phyloP scores from a whole-genome alignment of 1,139 yeast genomes.

The Yamadazyma spencermartinsiae region DNA sequence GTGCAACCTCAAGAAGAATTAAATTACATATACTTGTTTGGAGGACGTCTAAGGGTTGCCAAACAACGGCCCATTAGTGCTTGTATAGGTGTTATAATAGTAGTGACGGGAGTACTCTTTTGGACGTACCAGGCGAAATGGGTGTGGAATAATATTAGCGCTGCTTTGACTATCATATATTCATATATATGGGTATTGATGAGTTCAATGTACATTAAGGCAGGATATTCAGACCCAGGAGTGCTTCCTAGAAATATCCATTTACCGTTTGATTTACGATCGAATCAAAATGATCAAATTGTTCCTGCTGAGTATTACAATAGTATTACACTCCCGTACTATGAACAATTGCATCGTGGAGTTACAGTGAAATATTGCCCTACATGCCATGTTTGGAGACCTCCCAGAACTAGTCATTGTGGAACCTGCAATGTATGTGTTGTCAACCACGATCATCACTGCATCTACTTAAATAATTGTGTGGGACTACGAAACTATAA shows the following conservation, averaged over 20 bases:
- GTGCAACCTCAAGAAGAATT: conserved; percentile 29
- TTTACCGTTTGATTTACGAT: conserved; percentile 29
- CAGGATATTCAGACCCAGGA: conserved; percentile 71
- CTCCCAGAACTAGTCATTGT: conserved; percentile 48
- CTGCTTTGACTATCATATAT: conserved; percentile 58
- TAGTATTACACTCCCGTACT: conserved; percentile 54
- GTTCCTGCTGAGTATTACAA: conserved; percentile 66
- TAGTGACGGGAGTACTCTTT: conserved; percentile 52
- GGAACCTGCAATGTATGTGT: conserved; percentile 46
- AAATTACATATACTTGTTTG: conserved; percentile 51
- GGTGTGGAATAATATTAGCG: conserved; percentile 59
- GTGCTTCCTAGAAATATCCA: conserved; percentile 69
- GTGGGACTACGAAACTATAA: conserved; percentile 37
- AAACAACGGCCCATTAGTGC: conserved; percentile 37
- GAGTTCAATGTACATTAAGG: conserved; percentile 48
- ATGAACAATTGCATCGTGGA: conserved; percentile 18
- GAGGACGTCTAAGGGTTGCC: conserved; percentile 60
- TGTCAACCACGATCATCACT: conserved; percentile 44
- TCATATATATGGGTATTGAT: conserved; percentile 58
- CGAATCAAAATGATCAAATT: background rate
- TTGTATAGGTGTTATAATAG: conserved; percentile 31
- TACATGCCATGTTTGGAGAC: conserved; percentile 51
- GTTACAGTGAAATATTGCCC: conserved; percentile 49
- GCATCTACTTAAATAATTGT: conserved; percentile 42
- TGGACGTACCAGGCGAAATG: conserved; percentile 49